These are phyloP conservation scores for Termitomyces sp. DNA, from an alignment of 768 basidiomycete species.

Conservation along the genomic window DNA sequence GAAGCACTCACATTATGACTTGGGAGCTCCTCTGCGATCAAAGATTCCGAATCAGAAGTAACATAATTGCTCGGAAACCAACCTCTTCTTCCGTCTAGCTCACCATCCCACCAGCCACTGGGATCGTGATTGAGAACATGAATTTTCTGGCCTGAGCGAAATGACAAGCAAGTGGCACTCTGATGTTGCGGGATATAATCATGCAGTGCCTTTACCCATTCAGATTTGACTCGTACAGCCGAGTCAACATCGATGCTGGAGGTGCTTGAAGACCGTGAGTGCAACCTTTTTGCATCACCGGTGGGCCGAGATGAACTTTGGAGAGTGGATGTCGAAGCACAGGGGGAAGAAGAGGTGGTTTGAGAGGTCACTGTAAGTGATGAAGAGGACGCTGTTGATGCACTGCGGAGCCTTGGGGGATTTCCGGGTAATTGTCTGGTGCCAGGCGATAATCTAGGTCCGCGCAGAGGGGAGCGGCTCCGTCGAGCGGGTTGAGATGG, in stretches of 20 bases:
- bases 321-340: constrained; percentile 49
- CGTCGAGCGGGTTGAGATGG: constrained; percentile 27
- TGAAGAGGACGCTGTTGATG: constrained; percentile 53
- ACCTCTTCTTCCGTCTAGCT: constrained; percentile 81
- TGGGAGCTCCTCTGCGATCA: constrained; percentile 56
- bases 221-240: constrained; percentile 45
- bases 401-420: constrained; percentile 39
- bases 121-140: constrained; percentile 83
- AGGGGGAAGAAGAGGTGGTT: constrained; percentile 49
- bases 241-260: constrained; percentile 44
- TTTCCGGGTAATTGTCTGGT: constrained; percentile 26
- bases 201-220: constrained; percentile 90
- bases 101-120: constrained; percentile 99
- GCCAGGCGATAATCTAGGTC: constrained; percentile 28
- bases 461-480: constrained; percentile 27
- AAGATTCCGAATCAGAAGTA: constrained; percentile 55
- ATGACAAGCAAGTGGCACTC: constrained; percentile 79
- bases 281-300: constrained; percentile 14
- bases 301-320: constrained; percentile 29
- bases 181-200: constrained; percentile 76
- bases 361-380: constrained; percentile 58
- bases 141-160: constrained; percentile 88
- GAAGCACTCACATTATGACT: constrained; percentile 36
- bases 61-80: constrained; percentile 99
- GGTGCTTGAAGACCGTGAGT: constrained; percentile 37